Base-by-base conservation (phyloP, 441 rosid species). In the Bruguiera hainesii region DNA sequence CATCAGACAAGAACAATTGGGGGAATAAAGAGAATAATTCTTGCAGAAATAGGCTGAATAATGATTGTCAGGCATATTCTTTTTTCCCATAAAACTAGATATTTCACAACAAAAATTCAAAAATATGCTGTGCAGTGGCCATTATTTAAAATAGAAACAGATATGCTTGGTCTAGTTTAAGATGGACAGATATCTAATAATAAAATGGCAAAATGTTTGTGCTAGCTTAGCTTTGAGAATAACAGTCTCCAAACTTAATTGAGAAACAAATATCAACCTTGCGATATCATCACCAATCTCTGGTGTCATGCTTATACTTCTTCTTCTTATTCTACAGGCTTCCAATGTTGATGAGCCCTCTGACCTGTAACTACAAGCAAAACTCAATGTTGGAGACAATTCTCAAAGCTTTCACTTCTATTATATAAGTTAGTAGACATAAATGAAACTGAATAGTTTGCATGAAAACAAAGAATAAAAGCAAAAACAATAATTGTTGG, bases 201-300 rank as follows among this genome's bases (percentile, higher is more conserved):
- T 18, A 65, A 42, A 42, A 42, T 13, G 48, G 48, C 3, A 4
- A 3, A 42, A 42, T 3, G 18, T 42, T 42, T 42, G 48, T 3
- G 48, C 48, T 42, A 42, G 48, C 18, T 42, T 42, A 42, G 48
- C 18, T 42, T 42, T 42, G 48, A 42, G 48, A 42, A 21, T 1
- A 11, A 61, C 26, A 25, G 37, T 64, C 11, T 16, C 37, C 50
- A 58, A 21, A 21, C 37, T 33, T 39, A 56, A 67, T 29, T 64
- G 79, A 31, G 69, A 63, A 72, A 67, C 42, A 81, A 80, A 64
- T 31, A 79, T 71, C 85, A 82, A 96, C 99, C 98, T 96, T 75
- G 88, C 99, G 50, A 96, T 96, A 79, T 96, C 98, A 83, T 96
- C 99, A 55, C 99, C 97, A 79, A 96, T 96, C 83, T 93, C 97